Evolutionary conservation across 768 basidiomycete genomes (phyloP), one percentile per base, ranked within the genome.

Genomic region (Gloeopeniophorella convolvens): DNA sequence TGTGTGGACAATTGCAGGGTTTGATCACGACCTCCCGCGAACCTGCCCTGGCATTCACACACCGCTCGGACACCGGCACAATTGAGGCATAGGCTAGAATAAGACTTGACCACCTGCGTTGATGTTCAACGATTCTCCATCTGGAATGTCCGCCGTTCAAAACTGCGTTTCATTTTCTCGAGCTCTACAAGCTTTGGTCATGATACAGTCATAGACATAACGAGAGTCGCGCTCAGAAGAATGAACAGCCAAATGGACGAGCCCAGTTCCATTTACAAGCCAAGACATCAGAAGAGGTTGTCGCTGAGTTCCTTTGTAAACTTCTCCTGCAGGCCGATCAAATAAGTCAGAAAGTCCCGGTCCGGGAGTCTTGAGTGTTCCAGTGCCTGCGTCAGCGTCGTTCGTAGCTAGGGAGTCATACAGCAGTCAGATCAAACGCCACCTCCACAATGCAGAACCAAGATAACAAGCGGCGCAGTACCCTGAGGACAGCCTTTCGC

Each of bases 321-420:
- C 43, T 88, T 83, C 51, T 70, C 76, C 62, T 91, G 89, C 58
- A 91, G 75, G 21, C 79, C 72, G 41, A 72, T 71, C 32, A 92
- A 69, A 61, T 89, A 89, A 3, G 69, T 68, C 15, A 79, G 63
- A 1, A 91, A 68, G 39, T 89, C 89, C 52, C 74, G 72, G 46
- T 85, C 81, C 1, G 87, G 86, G 26, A 92, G 74, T 3, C 81
- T 72, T 15, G 89, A 88, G 58, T 89, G 70, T 24, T 86, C 78
- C 33, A 79, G 66, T 0, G 81, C 84, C 66, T 93, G 88, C 1
- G 68, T 76, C 13, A 93, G 77, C 59, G 90, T 85, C 0, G 83
- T 82, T 45, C 77, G 76, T 33, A 90, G 75, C 86, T 89, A 60
- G n/a, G 16, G 11, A 24, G n/a, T 40, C n/a, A 12, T 3, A 44